Conservation (phyloP, 1,284 basidiomycete genomes). For the Austroboletus olivaceoglutinosus region DNA sequence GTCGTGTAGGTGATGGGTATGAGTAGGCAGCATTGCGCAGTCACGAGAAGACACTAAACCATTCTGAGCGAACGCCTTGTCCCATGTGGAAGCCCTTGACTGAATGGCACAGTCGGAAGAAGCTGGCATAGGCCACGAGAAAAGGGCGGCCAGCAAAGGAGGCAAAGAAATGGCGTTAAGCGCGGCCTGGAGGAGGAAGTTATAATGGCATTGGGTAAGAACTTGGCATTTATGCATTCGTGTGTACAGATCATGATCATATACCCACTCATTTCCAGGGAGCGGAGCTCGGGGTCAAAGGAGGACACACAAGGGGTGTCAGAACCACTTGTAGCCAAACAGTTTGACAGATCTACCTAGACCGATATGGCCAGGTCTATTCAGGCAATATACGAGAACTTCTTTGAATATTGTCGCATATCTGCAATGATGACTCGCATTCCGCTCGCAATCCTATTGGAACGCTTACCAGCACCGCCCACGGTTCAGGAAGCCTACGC, state of each 20-base stretch:
- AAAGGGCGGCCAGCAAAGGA: slow-evolving; percentile 20
- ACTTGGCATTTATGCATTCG: slow-evolving; percentile 38
- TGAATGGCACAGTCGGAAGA: slow-evolving; percentile 26
- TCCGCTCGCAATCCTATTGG: slow-evolving; percentile 39
- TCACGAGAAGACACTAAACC: slow-evolving; percentile 39
- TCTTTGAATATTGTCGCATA: slow-evolving; percentile 29
- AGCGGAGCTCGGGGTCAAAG: slow-evolving; percentile 44
- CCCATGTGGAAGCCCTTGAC: slow-evolving; percentile 38
- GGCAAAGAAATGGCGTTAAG: slow-evolving; percentile 22
- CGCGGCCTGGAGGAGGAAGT: slow-evolving; percentile 27
- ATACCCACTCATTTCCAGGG: slow-evolving; percentile 42
- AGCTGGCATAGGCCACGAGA: slow-evolving; percentile 31
- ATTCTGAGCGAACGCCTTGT: slow-evolving; percentile 37
- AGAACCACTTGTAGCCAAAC: slow-evolving; percentile 44
- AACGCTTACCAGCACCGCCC: slow-evolving; percentile 32
- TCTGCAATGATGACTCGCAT: slow-evolving; percentile 36
- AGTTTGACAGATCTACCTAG: slow-evolving; percentile 47
- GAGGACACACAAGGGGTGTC: slow-evolving; percentile 43
- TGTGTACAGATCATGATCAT: slow-evolving; percentile 38
- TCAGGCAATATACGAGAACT: slow-evolving; percentile 38
- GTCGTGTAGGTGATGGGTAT: slow-evolving; percentile 28
- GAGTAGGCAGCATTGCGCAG: slow-evolving; percentile 34
- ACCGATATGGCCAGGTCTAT: slow-evolving; percentile 46
- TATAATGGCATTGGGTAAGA: slow-evolving; percentile 34
- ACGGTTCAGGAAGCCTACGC: slow-evolving; percentile 29